Percentiles rank a stretch among this genome's conserved stretches.
Evolutionary conservation across 73 alveolate species (phyloP).

Genomic region (Paramecium primaurelia): DNA sequence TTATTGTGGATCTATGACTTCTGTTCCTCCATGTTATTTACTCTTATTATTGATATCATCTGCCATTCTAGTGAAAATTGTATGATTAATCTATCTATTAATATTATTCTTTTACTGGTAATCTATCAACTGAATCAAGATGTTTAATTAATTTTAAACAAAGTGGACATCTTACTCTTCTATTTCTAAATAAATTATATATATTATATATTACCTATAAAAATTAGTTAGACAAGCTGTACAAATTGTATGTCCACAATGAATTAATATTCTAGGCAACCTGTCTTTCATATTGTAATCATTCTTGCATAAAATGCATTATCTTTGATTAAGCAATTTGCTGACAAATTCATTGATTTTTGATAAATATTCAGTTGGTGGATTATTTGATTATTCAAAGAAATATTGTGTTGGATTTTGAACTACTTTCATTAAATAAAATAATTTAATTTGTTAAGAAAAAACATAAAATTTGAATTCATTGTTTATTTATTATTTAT

Average conservation of each 20-base stretch:
- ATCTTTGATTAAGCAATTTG: constrained; percentile 60
- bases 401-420: constrained; percentile 58
- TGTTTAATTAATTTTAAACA: constrained; percentile 90
- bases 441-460: neutral
- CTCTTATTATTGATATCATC: constrained; percentile 54
- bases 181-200: constrained; percentile 68
- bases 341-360: constrained; percentile 46
- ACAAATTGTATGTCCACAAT: constrained; percentile 96
- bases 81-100: constrained; percentile 9
- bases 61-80: constrained; percentile 64
- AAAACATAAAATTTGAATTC: neutral
- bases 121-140: constrained; percentile 90
- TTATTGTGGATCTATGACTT: constrained; percentile 31
- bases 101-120: constrained; percentile 79
- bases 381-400: constrained; percentile 49
- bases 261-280: constrained; percentile 89
- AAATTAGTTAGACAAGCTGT: constrained; percentile 85
- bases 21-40: constrained; percentile 45
- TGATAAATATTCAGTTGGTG: constrained; percentile 50
- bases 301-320: constrained; percentile 86
- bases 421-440: constrained; percentile 45
- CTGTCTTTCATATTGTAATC: constrained; percentile 90
- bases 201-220: constrained; percentile 70
- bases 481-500: neutral
- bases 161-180: constrained; percentile 91